A percentile compares a stretch with the other conserved stretches of the same genome.
Evolutionary conservation across 192 early-diverging fungal species (phyloP).

Genomic region (Lunasporangiospora selenospora): DNA sequence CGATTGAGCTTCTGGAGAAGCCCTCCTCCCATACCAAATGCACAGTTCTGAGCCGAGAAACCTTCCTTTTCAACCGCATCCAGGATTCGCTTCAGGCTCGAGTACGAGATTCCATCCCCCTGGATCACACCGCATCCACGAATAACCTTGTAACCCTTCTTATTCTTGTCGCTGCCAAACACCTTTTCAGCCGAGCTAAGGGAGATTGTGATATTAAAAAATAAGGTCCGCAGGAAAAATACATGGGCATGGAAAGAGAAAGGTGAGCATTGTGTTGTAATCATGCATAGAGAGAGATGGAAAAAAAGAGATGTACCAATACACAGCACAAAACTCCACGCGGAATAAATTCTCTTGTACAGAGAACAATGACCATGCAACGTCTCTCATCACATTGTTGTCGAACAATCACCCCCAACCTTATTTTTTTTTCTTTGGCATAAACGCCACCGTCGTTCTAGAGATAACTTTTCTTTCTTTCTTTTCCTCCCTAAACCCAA

Average conservation of each 20-base stretch:
- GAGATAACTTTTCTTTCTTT: too few relatives aligned
- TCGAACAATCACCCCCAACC: too few relatives aligned
- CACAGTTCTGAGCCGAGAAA: constrained; percentile 76
- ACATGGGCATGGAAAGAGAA: background rate
- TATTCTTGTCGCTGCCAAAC: constrained; percentile 73
- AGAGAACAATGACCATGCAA: too few relatives aligned
- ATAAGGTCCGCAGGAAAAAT: too few relatives aligned
- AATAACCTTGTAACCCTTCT: constrained; percentile 83
- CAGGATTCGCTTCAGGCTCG: constrained; percentile 62
- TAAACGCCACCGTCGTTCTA: too few relatives aligned
- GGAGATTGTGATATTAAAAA: background rate
- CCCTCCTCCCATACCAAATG: constrained; percentile 89
- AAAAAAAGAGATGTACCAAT: background rate
- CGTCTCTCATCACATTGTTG: too few relatives aligned
- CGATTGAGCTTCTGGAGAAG: constrained; percentile 87
- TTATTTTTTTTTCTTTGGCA: too few relatives aligned
- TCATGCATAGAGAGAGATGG: background rate
- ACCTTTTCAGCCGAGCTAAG: constrained; percentile 71
- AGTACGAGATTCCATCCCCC: constrained; percentile 78
- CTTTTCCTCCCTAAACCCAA: too few relatives aligned
- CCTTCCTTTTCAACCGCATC: constrained; percentile 61
- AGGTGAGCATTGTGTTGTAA: background rate
- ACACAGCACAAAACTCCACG: background rate
- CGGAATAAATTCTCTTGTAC: too few relatives aligned
- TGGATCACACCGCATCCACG: constrained; percentile 79